phyloP scores from a whole-genome alignment of 306 rosid genomes.

The Fragaria nilgerrensis region DNA sequence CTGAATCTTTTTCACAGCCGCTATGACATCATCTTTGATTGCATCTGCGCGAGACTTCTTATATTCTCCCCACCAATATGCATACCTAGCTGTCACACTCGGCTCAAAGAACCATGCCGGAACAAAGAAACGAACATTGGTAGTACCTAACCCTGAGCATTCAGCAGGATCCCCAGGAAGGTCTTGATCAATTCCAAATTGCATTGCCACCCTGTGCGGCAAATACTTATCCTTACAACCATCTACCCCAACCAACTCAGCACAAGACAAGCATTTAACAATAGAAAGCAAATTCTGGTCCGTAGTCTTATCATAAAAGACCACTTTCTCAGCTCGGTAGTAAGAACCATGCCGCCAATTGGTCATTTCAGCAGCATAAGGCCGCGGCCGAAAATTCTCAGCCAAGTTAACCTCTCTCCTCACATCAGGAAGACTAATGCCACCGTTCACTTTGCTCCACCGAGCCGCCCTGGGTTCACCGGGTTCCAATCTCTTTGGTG shows the following conservation, averaged over 20 bases:
- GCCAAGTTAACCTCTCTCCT: neutral
- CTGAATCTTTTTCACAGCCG: neutral
- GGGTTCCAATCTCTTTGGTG: neutral
- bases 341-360: slow-evolving; percentile 23
- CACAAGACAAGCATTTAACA: slow-evolving; percentile 35
- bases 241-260: slow-evolving; percentile 39
- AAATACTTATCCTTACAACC: slow-evolving; percentile 31
- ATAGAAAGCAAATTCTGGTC: slow-evolving; percentile 29
- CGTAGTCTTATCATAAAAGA: slow-evolving; percentile 17
- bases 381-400: slow-evolving; percentile 42
- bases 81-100: slow-evolving; percentile 30
- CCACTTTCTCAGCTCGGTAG: slow-evolving; percentile 16
- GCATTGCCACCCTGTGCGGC: slow-evolving; percentile 61
- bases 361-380: slow-evolving; percentile 29
- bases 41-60: neutral
- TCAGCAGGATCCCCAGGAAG: slow-evolving; percentile 46
- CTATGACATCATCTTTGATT: neutral
- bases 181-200: slow-evolving; percentile 67
- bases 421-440: neutral
- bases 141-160: neutral
- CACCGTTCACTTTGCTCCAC: slow-evolving; percentile 26
- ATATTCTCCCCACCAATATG: slow-evolving; percentile 43
- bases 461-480: slow-evolving; percentile 31
- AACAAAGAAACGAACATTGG: slow-evolving; percentile 1
- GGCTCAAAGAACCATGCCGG: slow-evolving; percentile 26